Evolutionary conservation across 2,329 filamentous ascomycete genomes (phyloP).

Genomic region (Curvularia eragrostidis): DNA sequence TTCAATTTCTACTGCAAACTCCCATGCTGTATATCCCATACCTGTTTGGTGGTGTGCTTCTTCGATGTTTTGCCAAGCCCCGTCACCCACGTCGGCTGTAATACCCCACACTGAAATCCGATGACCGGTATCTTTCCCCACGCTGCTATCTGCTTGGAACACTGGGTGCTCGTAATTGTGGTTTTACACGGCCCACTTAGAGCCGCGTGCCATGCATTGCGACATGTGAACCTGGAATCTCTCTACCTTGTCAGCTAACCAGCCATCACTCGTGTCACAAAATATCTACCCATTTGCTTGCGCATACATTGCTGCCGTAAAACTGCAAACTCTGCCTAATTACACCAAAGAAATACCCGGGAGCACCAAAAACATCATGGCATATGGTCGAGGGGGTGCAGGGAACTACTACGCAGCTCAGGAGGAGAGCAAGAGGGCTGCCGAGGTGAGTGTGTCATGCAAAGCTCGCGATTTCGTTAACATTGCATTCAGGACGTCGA

Average conservation of each 20-base stretch:
- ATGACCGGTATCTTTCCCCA: constrained; percentile 30
- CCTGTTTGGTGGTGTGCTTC: constrained; percentile 3
- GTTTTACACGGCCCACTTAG: constrained; percentile 21
- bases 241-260: background rate
- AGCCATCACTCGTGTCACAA: background rate
- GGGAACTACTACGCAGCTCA: constrained; percentile 53
- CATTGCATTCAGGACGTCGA: constrained; percentile 47
- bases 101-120: constrained; percentile 29
- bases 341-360: background rate
- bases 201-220: constrained; percentile 17
- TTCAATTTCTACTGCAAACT: background rate
- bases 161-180: constrained; percentile 12
- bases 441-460: constrained; percentile 35
- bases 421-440: constrained; percentile 39
- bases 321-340: background rate
- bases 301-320: background rate
- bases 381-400: constrained; percentile 54
- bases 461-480: constrained; percentile 1
- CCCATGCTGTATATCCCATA: background rate
- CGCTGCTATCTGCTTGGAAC: constrained; percentile 29
- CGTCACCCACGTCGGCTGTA: constrained; percentile 33
- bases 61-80: constrained; percentile 32
- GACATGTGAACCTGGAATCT: background rate
- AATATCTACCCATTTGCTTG: background rate
- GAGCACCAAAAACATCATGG: constrained; percentile 25